Percentiles rank a stretch among this genome's conserved stretches.
Evolutionary conservation across 1,284 basidiomycete species (phyloP).

Genomic region (Sanghuangporus baumii): DNA sequence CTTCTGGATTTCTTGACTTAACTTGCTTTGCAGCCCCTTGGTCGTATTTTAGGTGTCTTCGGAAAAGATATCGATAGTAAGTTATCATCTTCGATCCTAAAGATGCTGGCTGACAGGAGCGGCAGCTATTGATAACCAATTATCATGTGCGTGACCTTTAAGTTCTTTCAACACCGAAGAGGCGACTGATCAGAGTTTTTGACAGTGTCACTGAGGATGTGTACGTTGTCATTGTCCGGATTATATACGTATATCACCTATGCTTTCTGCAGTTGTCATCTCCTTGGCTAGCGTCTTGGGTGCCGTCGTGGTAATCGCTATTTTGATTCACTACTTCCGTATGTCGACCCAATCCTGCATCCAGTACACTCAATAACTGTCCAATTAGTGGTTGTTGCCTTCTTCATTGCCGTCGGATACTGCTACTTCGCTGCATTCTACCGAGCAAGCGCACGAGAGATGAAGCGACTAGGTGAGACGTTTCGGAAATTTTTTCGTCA

Average conservation of each 20-base stretch:
- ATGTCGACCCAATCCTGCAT: no score
- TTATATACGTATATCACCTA: conserved; percentile 11
- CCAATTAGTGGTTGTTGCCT: conserved; percentile 43
- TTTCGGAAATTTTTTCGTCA: conserved; percentile 20
- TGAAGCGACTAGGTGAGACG: conserved; percentile 57
- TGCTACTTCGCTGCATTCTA: conserved; percentile 58
- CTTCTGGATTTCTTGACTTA: background rate
- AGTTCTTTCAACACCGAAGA: background rate
- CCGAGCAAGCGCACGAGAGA: conserved; percentile 60
- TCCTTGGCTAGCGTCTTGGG: conserved; percentile 50
- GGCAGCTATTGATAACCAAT: conserved; percentile 54
- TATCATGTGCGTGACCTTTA: conserved; percentile 37
- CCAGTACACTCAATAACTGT: no score
- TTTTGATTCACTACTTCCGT: conserved; percentile 70
- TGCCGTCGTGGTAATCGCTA: conserved; percentile 59
- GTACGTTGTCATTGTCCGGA: conserved; percentile 30
- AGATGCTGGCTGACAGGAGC: background rate
- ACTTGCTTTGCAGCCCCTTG: conserved; percentile 40
- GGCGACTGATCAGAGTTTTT: conserved; percentile 19
- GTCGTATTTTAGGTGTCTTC: conserved; percentile 60
- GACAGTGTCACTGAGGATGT: conserved; percentile 59
- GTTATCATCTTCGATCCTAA: conserved; percentile 17
- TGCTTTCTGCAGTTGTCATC: conserved; percentile 36
- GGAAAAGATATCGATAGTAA: conserved; percentile 59
- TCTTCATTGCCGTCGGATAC: conserved; percentile 44